Base-by-base conservation (phyloP, 768 basidiomycete genomes). In the Leucocoprinus sp. region DNA sequence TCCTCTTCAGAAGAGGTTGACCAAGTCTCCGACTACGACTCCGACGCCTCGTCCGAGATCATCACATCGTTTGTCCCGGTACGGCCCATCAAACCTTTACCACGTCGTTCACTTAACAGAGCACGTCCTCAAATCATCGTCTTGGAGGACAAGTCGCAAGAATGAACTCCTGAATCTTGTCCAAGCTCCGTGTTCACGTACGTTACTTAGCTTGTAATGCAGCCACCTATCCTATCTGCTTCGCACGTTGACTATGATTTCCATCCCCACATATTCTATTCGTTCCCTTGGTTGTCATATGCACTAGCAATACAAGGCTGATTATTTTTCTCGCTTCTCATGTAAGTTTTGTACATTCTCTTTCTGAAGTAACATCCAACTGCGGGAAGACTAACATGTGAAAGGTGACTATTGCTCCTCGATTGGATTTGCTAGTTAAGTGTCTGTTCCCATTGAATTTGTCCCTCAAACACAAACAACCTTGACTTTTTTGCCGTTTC, bases 1-100 rank as follows among this genome's bases (percentile, higher is more conserved):
- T 50, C 55, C 41, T 58, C 59, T 9, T 53, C 59, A 24, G 58
- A 59, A 21, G 35, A 54, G 11, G 51, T 53, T 18, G 55, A 60
- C 9, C 59, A 64, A 23, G 52, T 65, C 28, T 65, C 64, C 23
- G 65, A 64, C 48, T 55, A 51, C 33, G 60, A 61, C 41, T 53
- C 58, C 8, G 65, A 69, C 37, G 53, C 53, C 17, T 60, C 63
- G 11, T 61, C 61, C 27, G 67, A 67, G 51, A 67, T 67, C 38
- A 66, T 71, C 43, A 65, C 60, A 8, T 65, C 64, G n/a, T 60
- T 72, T 39, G 54, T 61, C 18, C 66, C 71, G 28, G 53, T 55
- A 1, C 64, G 76, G 22, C 62, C 63, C 24, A 69, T 74, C 46
- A 73, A 63, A 50, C 73, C 75, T 21, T 64, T 77, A 26, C 75